These are phyloP conservation scores for Aspergillus intermedius DNA, from an alignment of 2,329 filamentous ascomycete genomes.

Conservation along the genomic window DNA sequence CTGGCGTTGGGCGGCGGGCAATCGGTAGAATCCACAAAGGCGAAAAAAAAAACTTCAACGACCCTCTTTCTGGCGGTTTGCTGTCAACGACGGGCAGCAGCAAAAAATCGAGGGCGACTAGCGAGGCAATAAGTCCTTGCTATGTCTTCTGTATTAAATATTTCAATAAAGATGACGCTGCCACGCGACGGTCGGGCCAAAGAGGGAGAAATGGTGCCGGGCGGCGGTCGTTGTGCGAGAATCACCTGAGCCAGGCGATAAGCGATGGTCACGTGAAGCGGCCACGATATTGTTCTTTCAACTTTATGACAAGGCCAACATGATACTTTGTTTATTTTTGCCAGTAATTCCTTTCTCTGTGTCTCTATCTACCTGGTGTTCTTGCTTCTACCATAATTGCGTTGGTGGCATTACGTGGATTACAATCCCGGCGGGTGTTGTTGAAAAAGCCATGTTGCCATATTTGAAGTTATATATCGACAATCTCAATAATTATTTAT, in stretches of 20 bases:
- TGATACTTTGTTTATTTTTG: too few species aligned
- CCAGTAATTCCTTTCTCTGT: too few species aligned
- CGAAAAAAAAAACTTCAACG: constrained; percentile 4
- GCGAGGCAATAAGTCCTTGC: constrained; percentile 2
- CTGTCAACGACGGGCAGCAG: constrained; percentile 23
- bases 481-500: too few species aligned
- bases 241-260: constrained; percentile 29
- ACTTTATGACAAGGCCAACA: too few species aligned
- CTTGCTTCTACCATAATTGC: too few species aligned
- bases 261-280: constrained; percentile 19
- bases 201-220: constrained; percentile 15
- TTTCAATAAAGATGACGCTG: constrained; percentile 18
- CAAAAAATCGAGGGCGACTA: constrained; percentile 16
- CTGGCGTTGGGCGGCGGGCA: constrained; percentile 3
- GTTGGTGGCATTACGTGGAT: too few species aligned
- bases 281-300: too few species aligned
- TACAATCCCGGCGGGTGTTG: too few species aligned
- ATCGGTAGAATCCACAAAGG: constrained; percentile 1
- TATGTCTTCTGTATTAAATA: constrained; percentile 3
- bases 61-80: neutral
- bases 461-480: too few species aligned
- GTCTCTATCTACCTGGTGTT: too few species aligned
- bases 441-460: too few species aligned
- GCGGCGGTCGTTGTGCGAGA: constrained; percentile 25
- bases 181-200: constrained; percentile 30